Base-by-base conservation (phyloP, 2,329 filamentous ascomycete genomes). In the Diaporthe aspalathi region DNA sequence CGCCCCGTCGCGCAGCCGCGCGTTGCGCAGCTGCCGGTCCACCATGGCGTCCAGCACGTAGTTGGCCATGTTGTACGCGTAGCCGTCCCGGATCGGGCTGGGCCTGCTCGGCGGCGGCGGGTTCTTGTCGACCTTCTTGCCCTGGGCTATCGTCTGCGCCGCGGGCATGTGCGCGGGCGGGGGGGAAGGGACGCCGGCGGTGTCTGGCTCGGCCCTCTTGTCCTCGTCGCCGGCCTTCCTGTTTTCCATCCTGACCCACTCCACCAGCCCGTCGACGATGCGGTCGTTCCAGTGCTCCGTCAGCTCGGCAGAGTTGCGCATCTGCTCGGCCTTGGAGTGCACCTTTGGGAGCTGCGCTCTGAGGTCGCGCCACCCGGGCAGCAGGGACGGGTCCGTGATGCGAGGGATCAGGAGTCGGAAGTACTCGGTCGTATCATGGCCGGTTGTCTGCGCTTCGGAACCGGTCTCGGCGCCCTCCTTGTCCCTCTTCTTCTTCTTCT, bases 401-500 rank as follows among this genome's bases (percentile, higher is more conserved):
- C 81, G 80, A 0, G 88, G 87, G 16, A 90, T 79, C 12, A 90
- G 74, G 24, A 90, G 77, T 1, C 84, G 82, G 73, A 90, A 90
- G 24, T 45, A 40, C 27, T 66, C 50, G 29, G 40, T 17, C 27
- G 43, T 16, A 43, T 76, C 78, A 14, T 9, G 11, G 27, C 43
- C 24, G 3, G 35, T 56, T 38, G 17, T n/a, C 29, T 38, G 52
- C 12, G 32, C 22, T 38, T 22, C 32, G n/a, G 40, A 17, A 1
- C n/a, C 32, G 14, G 35, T 35, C 27, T 22, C 68, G 56, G 29
- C 56, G 12, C 27, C 32, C 6, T 52, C 54, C 20, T 70, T 66
- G 7, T 45, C 52, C 45, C 70, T 71, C 45, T 32, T 70, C n/a
- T n/a, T n/a, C n/a, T n/a, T n/a, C n/a, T n/a, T n/a, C 47, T 71